Conservation (phyloP, 495 filamentous ascomycete species). For the Talaromyces borbonicus region DNA sequence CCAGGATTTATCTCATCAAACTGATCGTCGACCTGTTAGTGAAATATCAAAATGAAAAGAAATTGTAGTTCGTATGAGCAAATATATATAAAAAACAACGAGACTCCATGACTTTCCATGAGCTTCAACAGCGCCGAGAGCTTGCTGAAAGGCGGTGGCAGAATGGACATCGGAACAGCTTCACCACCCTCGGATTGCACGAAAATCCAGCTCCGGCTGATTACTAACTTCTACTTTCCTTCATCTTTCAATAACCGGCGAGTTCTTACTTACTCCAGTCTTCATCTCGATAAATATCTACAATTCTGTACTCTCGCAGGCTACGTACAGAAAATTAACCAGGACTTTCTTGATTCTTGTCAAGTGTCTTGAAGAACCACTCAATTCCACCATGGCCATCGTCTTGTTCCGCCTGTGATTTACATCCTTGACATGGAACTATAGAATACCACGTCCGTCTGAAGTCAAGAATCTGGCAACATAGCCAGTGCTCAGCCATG, state of each 20-base stretch:
- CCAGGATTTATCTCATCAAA: no score
- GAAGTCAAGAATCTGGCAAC: not conserved
- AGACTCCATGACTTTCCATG: conserved; percentile 28
- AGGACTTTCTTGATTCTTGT: no score
- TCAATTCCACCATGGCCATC: no score
- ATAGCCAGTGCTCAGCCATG: conserved; percentile 23
- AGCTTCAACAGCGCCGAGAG: not conserved
- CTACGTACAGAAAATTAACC: no score
- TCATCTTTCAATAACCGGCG: no score
- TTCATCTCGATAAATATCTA: no score
- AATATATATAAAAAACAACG: not conserved
- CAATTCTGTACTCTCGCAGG: no score
- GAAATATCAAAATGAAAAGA: no score
- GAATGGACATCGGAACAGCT: conserved; percentile 11
- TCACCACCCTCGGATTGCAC: not conserved
- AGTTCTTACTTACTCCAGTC: no score
- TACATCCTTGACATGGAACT: conserved; percentile 28
- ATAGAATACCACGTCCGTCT: conserved; percentile 11
- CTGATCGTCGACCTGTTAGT: no score
- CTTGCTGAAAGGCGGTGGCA: conserved; percentile 25
- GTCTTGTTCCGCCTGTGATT: conserved; percentile 1
- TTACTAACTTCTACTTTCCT: not conserved
- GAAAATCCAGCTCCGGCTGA: not conserved
- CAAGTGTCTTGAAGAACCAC: no score
- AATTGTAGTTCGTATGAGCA: no score